phyloP scores from a whole-genome alignment of 805 yeast species.

The Isabelozyma rhagii region DNA sequence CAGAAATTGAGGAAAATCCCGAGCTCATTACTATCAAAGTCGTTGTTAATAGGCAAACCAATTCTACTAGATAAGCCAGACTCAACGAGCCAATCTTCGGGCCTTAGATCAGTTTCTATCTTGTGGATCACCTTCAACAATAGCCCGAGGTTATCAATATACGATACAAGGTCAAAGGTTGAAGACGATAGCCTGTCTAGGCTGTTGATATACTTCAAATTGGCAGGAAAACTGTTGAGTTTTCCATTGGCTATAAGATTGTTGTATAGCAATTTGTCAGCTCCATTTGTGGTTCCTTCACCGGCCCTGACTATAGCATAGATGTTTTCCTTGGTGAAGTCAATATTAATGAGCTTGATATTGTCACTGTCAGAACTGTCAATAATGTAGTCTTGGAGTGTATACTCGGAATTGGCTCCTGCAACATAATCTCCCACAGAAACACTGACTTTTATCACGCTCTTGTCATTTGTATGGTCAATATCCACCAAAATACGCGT shows the following conservation, averaged over 20 bases:
- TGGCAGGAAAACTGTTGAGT: constrained; percentile 30
- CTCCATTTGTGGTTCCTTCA: neutral
- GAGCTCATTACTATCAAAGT: constrained; percentile 14
- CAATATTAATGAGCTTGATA: constrained; percentile 1
- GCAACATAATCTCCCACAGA: constrained; percentile 11
- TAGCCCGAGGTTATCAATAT: constrained; percentile 27
- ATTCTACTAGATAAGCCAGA: constrained; percentile 21
- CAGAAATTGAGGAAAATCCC: constrained; percentile 37
- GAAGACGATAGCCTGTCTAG: constrained; percentile 31
- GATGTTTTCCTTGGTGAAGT: neutral
- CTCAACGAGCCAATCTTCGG: constrained; percentile 15
- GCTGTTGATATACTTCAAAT: constrained; percentile 33
- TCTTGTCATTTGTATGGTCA: constrained; percentile 26
- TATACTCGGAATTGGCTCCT: neutral
- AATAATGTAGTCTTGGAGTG: neutral
- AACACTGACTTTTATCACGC: constrained; percentile 26
- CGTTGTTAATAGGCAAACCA: constrained; percentile 28
- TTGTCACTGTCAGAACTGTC: constrained; percentile 4
- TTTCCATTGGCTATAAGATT: constrained; percentile 1
- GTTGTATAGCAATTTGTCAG: neutral
- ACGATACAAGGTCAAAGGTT: constrained; percentile 27
- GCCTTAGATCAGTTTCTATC: constrained; percentile 15
- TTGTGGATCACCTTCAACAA: constrained; percentile 22
- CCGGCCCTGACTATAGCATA: neutral
- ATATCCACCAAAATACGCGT: constrained; percentile 37